phyloP scores from a whole-genome alignment of 306 rosid species.

The Citrullus mucosospermus region DNA sequence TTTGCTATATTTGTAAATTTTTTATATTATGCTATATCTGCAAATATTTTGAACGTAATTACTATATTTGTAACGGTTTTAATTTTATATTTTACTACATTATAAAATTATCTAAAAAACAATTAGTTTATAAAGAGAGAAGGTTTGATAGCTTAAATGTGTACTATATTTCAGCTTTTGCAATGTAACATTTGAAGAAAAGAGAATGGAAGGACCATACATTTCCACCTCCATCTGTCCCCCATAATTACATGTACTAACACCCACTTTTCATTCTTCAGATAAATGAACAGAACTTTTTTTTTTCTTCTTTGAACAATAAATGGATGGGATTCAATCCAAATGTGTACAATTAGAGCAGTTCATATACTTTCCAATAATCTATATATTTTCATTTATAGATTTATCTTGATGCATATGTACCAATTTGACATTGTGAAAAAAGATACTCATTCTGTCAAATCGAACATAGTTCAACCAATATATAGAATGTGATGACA shows the following conservation, averaged over 20 bases:
- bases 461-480: too few relatives aligned
- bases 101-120: too few relatives aligned
- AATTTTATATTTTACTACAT: too few relatives aligned
- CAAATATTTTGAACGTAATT: too few relatives aligned
- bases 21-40: too few relatives aligned
- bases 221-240: constrained; percentile 7
- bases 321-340: not conserved
- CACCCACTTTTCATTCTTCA: not conserved
- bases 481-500: too few relatives aligned
- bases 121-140: not conserved
- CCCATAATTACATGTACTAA: not conserved
- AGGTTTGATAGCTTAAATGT: not conserved
- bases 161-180: not conserved
- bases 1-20: too few relatives aligned
- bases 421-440: too few relatives aligned
- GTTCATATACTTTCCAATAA: not conserved
- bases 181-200: constrained; percentile 5
- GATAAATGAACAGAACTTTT: not conserved
- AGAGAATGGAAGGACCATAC: constrained; percentile 7
- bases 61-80: too few relatives aligned
- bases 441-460: too few relatives aligned
- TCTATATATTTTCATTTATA: too few relatives aligned
- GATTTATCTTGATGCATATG: too few relatives aligned
- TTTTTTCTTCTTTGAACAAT: not conserved
- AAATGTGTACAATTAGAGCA: not conserved